Conservation (phyloP, 2,329 filamentous ascomycete genomes). For the Xylariaceae sp. region DNA sequence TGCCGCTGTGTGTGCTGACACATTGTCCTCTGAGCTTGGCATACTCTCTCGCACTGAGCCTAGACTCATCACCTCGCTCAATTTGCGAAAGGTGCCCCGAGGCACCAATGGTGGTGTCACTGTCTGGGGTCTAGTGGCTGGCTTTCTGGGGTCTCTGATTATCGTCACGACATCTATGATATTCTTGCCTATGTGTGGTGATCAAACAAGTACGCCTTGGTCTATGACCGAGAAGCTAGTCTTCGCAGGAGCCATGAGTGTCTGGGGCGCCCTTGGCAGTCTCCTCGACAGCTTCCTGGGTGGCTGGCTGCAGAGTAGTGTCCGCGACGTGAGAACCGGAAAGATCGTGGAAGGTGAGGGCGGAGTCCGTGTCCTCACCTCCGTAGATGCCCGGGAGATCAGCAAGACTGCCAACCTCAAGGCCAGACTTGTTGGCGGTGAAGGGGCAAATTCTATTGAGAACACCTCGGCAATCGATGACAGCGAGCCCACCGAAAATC, state of each 20-base stretch:
- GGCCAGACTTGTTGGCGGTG: conserved; percentile 38
- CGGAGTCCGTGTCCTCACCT: conserved; percentile 54
- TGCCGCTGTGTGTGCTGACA: conserved; percentile 86
- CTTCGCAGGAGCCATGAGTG: conserved; percentile 54
- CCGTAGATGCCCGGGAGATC: conserved; percentile 30
- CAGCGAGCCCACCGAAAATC: conserved; percentile 35
- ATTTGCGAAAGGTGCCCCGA: conserved; percentile 70
- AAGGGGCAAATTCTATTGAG: conserved; percentile 42
- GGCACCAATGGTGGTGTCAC: conserved; percentile 96
- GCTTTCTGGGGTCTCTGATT: conserved; percentile 67
- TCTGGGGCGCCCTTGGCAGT: conserved; percentile 74
- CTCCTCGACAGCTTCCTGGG: conserved; percentile 84
- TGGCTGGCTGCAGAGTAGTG: conserved; percentile 76
- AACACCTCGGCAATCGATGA: conserved; percentile 34
- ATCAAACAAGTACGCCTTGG: conserved; percentile 46
- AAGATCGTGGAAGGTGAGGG: conserved; percentile 87
- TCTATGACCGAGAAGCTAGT: conserved; percentile 39
- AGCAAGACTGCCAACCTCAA: conserved; percentile 38
- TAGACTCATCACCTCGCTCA: conserved; percentile 77
- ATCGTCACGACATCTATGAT: conserved; percentile 60
- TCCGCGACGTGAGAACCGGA: conserved; percentile 75
- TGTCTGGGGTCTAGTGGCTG: conserved; percentile 64
- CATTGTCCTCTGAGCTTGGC: conserved; percentile 90
- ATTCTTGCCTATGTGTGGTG: conserved; percentile 63
- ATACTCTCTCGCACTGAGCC: conserved; percentile 75